Conservation (phyloP, 1,284 basidiomycete species). For the Pseudozyma hubeiensis region DNA sequence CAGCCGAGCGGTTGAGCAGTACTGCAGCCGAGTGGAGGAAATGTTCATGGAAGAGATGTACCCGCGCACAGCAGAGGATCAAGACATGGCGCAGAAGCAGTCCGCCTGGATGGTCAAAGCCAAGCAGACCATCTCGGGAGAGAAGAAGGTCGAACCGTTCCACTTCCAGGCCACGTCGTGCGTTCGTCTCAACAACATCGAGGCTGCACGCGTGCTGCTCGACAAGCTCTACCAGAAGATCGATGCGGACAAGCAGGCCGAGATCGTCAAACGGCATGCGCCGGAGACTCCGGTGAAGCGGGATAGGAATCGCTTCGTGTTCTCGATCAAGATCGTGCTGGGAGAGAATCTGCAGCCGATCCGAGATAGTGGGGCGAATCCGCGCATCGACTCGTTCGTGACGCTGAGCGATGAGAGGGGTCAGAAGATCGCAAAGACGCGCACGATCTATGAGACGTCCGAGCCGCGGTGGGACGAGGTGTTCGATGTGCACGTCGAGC, state of each 20-base stretch:
- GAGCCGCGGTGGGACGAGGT: constrained; percentile 97
- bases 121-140: constrained; percentile 80
- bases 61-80: constrained; percentile 74
- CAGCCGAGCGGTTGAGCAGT: constrained; percentile 90
- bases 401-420: constrained; percentile 94
- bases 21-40: constrained; percentile 86
- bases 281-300: constrained; percentile 70
- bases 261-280: constrained; percentile 72
- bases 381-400: constrained; percentile 83
- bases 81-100: constrained; percentile 71
- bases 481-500: constrained; percentile 86
- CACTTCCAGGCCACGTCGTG: constrained; percentile 89
- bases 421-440: constrained; percentile 88
- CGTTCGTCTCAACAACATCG: constrained; percentile 97
- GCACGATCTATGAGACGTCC: constrained; percentile 91
- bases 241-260: constrained; percentile 87
- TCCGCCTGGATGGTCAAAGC: constrained; percentile 96
- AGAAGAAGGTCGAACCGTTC: constrained; percentile 92
- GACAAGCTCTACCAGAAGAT: constrained; percentile 94
- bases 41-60: constrained; percentile 95
- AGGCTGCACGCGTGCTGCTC: constrained; percentile 86
- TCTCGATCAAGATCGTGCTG: constrained; percentile 91
- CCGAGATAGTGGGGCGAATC: constrained; percentile 35
- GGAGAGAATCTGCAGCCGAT: constrained; percentile 60
- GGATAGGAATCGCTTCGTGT: constrained; percentile 75